Base-by-base conservation (phyloP, 192 early-diverging fungal species). In the Coemansia sp. region DNA sequence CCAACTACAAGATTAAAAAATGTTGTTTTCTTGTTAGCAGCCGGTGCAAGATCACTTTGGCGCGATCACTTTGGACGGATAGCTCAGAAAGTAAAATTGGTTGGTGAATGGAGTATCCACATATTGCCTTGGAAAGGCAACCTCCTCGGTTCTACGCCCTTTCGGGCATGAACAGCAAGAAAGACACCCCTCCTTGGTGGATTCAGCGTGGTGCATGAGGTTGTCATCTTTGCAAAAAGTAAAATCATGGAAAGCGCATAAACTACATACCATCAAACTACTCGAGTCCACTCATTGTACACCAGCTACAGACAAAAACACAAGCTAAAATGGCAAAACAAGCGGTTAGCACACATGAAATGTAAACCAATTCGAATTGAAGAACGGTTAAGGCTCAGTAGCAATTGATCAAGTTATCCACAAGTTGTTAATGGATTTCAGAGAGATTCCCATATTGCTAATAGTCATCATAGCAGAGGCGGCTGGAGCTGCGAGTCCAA, bases 121-220 rank as follows among this genome's bases (percentile, higher is more conserved):
- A 68, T 57, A 57, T 34, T 35, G 55, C 55, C 55, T 57, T 31
- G 3, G 18, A 57, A 31, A 45, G 37, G 37, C 5, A 6, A 13
- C 14, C 16, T 0, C 18, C 31, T 20, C 31, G 55, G 55, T 57
- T 57, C 55, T 57, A 57, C 55, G 16, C 31, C 55, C 31, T 57
- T 57, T 16, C 31, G 18, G 33, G 48, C 66, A 43, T 45, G 59
- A 59, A 31, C 59, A 28, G 42, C 34, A 45, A 59, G 53, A 63
- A 33, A 53, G n/a, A n/a, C 20, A 40, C 37, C 14, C 21, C 26
- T 14, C 33, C 18, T 43, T 23, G 35, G 33, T 39, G 51, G 35
- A 20, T 65, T 79, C 76, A 67, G 76, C 67, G 76, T 79, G 76
- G 76, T 79, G 76, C 76, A 79, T 79, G 76, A 79, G 60, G 40